Evolutionary conservation across 2,329 filamentous ascomycete species (phyloP), one percentile per base, ranked within the genome.

Genomic region (Trichoderma sp.): DNA sequence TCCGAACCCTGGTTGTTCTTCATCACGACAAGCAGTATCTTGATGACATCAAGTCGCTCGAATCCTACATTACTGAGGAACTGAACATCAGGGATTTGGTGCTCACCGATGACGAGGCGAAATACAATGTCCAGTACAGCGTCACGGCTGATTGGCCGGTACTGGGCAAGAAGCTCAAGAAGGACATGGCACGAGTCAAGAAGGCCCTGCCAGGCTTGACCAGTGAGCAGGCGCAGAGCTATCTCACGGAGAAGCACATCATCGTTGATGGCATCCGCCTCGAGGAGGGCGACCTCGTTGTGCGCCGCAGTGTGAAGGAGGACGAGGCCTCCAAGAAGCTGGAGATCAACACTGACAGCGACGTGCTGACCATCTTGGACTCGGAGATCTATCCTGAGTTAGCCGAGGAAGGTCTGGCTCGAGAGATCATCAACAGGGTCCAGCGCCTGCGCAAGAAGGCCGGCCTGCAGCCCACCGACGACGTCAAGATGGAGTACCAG

Each of bases 131-230:
- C 52, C 89, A 95, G 74, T 96, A 97, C 79, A 92, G 90, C 67
- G 92, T 94, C 17, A 87, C 86, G 45, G 93, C 93, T 7, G 95
- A 99, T 77, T 97, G 95, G 90, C 93, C 95, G 15, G 90, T 91
- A 2, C 84, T 99, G 17, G 95, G 95, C 69, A 97, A 97, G 85
- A 98, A 98, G 81, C 85, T 98, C 71, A 96, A 96, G 84, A 97
- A 97, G 79, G 93, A 97, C 73, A 91, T 93, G 69, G 87, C 88
- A 69, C 92, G 90, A 75, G 93, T 98, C 71, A 96, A 96, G 82
- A 96, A 94, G 79, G 93, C 91, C 2, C 81, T 99, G 52, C 93
- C 93, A 6, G 83, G 80, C 45, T 81, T 99, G 56, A 90, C 85
- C 21, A 93, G 89, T 70, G 87, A 91, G 12, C 86, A 97, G 70